Conservation (phyloP, 768 basidiomycete species). For the Obba rivulosa region DNA sequence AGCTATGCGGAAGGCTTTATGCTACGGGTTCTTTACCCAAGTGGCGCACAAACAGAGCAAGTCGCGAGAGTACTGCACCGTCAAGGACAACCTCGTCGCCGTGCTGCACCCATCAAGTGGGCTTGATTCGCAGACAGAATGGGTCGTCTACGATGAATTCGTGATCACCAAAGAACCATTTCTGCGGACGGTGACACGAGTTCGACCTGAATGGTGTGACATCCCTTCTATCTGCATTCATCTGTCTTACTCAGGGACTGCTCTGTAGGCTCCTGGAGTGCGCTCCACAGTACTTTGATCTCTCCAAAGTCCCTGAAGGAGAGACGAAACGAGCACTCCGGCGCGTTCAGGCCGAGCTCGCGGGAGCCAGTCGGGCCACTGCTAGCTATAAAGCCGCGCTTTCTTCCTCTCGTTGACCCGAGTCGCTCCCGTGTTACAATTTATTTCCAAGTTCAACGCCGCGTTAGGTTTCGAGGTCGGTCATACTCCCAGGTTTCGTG, state of each 20-base stretch:
- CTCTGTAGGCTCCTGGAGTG: too few relatives aligned
- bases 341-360: conserved; percentile 13
- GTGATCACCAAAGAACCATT: conserved; percentile 85
- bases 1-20: conserved; percentile 77
- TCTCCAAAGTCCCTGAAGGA: neutral
- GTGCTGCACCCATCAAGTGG: conserved; percentile 84
- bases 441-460: too few relatives aligned
- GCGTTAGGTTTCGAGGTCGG: too few relatives aligned
- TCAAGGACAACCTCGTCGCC: conserved; percentile 82
- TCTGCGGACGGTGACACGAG: conserved; percentile 88
- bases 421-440: too few relatives aligned
- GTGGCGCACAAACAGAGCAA: conserved; percentile 93
- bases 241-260: neutral
- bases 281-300: too few relatives aligned
- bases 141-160: conserved; percentile 94
- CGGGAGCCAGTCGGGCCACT: too few relatives aligned
- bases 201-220: conserved; percentile 79
- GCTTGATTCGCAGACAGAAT: conserved; percentile 81
- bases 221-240: neutral
- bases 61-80: conserved; percentile 72
- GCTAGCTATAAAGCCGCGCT: too few relatives aligned
- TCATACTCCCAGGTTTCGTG: too few relatives aligned
- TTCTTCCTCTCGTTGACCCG: too few relatives aligned
- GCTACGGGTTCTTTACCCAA: conserved; percentile 98
- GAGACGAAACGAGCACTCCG: conserved; percentile 19